These are phyloP conservation scores for Blumeriella jaapii DNA, from an alignment of 2,329 filamentous ascomycete genomes.

Conservation along the genomic window DNA sequence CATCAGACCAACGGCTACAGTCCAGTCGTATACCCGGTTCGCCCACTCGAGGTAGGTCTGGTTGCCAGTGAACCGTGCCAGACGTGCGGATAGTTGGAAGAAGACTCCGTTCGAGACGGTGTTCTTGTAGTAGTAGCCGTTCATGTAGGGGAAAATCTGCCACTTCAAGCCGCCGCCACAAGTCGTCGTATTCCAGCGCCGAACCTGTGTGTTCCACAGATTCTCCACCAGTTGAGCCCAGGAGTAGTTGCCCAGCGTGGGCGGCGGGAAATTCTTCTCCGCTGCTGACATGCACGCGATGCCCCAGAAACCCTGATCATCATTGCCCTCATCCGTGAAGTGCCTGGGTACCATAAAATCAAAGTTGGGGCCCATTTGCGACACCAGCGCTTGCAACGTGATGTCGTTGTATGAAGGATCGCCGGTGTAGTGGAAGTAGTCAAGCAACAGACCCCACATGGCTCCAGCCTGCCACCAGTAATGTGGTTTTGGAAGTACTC, in stretches of 20 bases:
- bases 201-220: conserved; percentile 59
- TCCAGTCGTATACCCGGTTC: conserved; percentile 55
- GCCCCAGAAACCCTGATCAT: conserved; percentile 66
- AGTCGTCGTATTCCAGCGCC: conserved; percentile 55
- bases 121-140: conserved; percentile 76
- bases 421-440: conserved; percentile 57
- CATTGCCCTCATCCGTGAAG: conserved; percentile 54
- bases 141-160: conserved; percentile 72
- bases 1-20: conserved; percentile 43
- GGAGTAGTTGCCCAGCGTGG: conserved; percentile 41
- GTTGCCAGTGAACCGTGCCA: conserved; percentile 59
- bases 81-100: conserved; percentile 67
- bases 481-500: conserved; percentile 53
- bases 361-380: conserved; percentile 45
- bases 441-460: conserved; percentile 55
- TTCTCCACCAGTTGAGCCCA: conserved; percentile 53
- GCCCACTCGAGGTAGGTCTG: conserved; percentile 57
- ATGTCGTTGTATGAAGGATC: conserved; percentile 51
- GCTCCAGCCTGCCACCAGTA: conserved; percentile 48
- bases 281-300: conserved; percentile 56
- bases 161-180: conserved; percentile 67
- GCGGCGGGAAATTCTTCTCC: conserved; percentile 54
- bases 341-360: conserved; percentile 50
- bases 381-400: conserved; percentile 46
- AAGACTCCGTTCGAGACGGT: conserved; percentile 71